Base-by-base conservation (phyloP, 2,329 filamentous ascomycete genomes). In the Stachybotrys elegans region DNA sequence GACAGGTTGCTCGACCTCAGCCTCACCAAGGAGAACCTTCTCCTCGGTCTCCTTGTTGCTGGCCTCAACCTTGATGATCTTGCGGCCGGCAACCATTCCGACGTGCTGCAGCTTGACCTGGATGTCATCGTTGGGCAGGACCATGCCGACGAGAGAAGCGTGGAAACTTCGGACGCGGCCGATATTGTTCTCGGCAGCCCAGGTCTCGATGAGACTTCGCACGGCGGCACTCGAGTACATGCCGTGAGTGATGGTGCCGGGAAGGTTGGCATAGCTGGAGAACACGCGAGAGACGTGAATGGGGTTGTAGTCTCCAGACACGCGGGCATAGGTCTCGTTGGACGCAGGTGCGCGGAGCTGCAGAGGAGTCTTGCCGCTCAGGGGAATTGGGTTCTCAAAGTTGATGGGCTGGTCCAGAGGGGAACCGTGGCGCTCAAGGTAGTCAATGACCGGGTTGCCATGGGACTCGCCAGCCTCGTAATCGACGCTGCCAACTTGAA, bases 211-310 rank as follows among this genome's bases (percentile, higher is more conserved):
- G 43, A 98, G 75, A 62, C 90, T 95, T 58, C 94, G 86, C 22
- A 98, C 93, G 29, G 93, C 88, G 53, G 93, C 93, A 67, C 92
- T 97, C 2, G 92, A 94, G 76, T 97, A 98, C 93, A 98, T 98
- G 63, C 93, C 93, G 63, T 98, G 93, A 2, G 93, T 98, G 60
- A 98, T 98, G 36, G 93, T 98, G 40, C 93, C 94, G 2, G 91
- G 91, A 14, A 98, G 78, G 65, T 91, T 93, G 63, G 93, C 94
- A 59, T 97, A 98, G 69, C 83, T 89, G 23, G 93, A 88, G 71
- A 98, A 98, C 44, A 96, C 89, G 45, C 93, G 86, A 12, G 93
- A 96, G 36, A 98, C 93, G 75, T 98, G 93, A 50, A 98, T 98
- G 20, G 93, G 93, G 69, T 98, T 98, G 79, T 90, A 98, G 65